Conservation (phyloP, 2,329 filamentous ascomycete species). For the Teratosphaeria nubilosa region DNA sequence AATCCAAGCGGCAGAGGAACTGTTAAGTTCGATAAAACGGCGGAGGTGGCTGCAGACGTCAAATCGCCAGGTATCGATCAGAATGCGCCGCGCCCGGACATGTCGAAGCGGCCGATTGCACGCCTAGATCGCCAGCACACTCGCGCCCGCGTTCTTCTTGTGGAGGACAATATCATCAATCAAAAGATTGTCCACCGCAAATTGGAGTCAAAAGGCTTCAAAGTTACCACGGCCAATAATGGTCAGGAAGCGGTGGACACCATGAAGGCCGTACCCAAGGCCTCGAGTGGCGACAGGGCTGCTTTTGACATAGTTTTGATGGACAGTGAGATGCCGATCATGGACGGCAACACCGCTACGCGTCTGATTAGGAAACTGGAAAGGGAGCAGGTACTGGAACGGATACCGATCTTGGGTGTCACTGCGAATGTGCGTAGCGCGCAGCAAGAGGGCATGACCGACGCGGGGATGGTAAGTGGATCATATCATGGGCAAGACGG, state of each 20-base stretch:
- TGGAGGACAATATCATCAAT: slow-evolving; percentile 23
- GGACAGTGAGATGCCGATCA: slow-evolving; percentile 26
- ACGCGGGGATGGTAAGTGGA: slow-evolving; percentile 20
- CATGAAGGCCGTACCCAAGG: slow-evolving; percentile 11
- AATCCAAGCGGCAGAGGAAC: not conserved
- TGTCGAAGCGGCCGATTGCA: not conserved
- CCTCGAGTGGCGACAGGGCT: slow-evolving; percentile 7
- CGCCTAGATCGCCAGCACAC: not conserved
- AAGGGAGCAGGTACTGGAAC: slow-evolving; percentile 9
- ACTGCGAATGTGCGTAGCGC: slow-evolving; percentile 26
- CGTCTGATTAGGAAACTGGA: slow-evolving; percentile 19
- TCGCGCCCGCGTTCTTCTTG: slow-evolving; percentile 4
- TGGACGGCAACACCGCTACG: slow-evolving; percentile 23
- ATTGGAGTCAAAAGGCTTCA: slow-evolving; percentile 18
- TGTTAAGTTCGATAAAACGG: slow-evolving; percentile 5
- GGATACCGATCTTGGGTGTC: slow-evolving; percentile 23
- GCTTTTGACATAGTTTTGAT: slow-evolving; percentile 24
- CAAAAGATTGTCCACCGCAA: slow-evolving; percentile 22
- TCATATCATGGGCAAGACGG: not conserved
- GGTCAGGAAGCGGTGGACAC: slow-evolving; percentile 23
- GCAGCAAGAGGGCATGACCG: slow-evolving; percentile 22
- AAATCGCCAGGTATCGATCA: not conserved
- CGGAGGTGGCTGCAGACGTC: slow-evolving; percentile 1
- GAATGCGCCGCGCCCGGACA: not conserved
- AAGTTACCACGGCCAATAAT: slow-evolving; percentile 23